Conservation (phyloP, 352 stramenopile genomes). For the Pythium oligandrum region DNA sequence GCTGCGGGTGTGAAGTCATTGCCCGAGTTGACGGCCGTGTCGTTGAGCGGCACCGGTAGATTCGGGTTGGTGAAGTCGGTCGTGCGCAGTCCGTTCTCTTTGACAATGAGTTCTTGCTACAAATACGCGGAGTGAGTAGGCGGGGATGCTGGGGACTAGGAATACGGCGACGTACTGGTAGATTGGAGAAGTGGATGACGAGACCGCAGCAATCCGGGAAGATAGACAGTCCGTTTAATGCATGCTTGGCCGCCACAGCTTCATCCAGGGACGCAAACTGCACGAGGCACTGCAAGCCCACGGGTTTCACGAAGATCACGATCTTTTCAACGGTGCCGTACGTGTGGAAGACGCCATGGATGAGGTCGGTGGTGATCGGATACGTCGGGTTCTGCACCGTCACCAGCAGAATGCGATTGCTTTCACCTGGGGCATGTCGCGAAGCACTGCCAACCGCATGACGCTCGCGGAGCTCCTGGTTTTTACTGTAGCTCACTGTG, state of each 20-base stretch:
- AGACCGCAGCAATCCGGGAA: constrained; percentile 59
- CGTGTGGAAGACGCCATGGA: constrained; percentile 37
- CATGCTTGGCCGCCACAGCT: constrained; percentile 34
- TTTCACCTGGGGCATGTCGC: constrained; percentile 12
- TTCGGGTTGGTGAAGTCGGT: constrained; percentile 47
- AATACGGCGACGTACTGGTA: constrained; percentile 22
- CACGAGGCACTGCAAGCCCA: constrained; percentile 49
- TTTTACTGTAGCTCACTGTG: constrained; percentile 47
- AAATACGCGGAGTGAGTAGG: too few species aligned
- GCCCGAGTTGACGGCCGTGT: constrained; percentile 23
- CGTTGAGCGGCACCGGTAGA: constrained; percentile 22
- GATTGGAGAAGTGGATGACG: constrained; percentile 58
- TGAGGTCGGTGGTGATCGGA: constrained; percentile 50
- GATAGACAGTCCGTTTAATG: constrained; percentile 45
- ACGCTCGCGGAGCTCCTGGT: constrained; percentile 49
- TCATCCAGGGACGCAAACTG: constrained; percentile 44
- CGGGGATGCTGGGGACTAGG: neutral
- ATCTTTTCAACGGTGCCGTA: constrained; percentile 56
- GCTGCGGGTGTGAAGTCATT: constrained; percentile 12
- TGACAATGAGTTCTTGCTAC: constrained; percentile 58
- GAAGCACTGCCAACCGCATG: constrained; percentile 8
- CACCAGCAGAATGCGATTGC: constrained; percentile 57
- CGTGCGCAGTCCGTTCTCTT: constrained; percentile 47
- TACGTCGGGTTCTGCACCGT: constrained; percentile 67
- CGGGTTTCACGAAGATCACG: constrained; percentile 57